Conservation (phyloP, 371 early-diverging fungal genomes). For the Syncephalastrum sp. region DNA sequence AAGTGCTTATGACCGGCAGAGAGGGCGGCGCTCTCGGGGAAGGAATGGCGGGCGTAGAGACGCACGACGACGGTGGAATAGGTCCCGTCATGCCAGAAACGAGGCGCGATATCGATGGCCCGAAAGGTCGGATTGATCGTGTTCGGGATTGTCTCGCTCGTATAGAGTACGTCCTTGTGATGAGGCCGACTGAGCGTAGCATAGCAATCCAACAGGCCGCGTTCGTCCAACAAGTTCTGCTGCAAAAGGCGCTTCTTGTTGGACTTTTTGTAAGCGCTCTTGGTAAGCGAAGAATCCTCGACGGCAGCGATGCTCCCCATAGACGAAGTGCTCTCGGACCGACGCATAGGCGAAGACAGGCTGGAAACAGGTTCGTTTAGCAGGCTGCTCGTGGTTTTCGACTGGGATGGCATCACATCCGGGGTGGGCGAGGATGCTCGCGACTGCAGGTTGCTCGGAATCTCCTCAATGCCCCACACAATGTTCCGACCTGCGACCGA, state of each 20-base stretch:
- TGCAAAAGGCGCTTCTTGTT: conserved; percentile 1
- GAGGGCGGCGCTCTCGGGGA: conserved; percentile 38
- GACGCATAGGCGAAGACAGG: conserved; percentile 18
- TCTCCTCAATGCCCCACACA: conserved; percentile 23
- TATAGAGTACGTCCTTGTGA: conserved; percentile 30
- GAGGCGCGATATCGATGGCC: conserved; percentile 22
- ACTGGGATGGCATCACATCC: conserved; percentile 11
- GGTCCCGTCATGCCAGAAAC: conserved; percentile 34
- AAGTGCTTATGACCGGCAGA: conserved; percentile 16
- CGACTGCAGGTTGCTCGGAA: conserved; percentile 16
- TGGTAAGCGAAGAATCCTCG: conserved; percentile 41
- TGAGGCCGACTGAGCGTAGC: conserved; percentile 24
- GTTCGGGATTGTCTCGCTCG: conserved; percentile 44
- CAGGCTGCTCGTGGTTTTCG: neutral
- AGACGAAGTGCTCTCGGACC: conserved; percentile 35
- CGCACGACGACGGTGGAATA: conserved; percentile 33
- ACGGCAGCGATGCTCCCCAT: conserved; percentile 28
- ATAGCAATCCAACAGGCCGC: conserved; percentile 33
- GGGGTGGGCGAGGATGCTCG: conserved; percentile 25
- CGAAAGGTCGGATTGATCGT: conserved; percentile 43
- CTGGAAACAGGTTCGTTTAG: neutral
- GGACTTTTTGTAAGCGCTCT: conserved; percentile 33
- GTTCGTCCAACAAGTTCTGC: conserved; percentile 5
- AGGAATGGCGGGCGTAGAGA: conserved; percentile 47
- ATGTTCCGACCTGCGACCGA: conserved; percentile 44